Base-by-base conservation (phyloP, 2,329 filamentous ascomycete genomes). In the Thielaviopsis ethacetica region DNA sequence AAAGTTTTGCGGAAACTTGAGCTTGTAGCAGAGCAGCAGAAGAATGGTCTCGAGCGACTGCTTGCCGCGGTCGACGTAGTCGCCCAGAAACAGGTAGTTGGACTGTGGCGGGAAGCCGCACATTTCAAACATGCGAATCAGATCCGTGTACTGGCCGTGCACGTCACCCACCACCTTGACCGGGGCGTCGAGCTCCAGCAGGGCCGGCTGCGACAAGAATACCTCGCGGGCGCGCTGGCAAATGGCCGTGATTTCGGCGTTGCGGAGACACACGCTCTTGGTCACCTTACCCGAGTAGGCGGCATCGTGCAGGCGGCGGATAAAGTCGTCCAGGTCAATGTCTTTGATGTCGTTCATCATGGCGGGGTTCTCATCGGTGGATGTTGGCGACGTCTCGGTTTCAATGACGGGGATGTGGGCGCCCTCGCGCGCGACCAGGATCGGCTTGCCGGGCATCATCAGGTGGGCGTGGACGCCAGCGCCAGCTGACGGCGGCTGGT, bases 141-240 rank as follows among this genome's bases (percentile, higher is more conserved):
- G 75, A 71, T 97, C 91, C 12, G 90, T 95, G 70, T 95, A 97
- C 71, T 97, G 91, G 56, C 91, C 91, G 69, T 97, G 91, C 15
- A 97, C 89, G 69, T 97, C 91, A 56, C 91, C 91, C 27, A 97
- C 93, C 66, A 98, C 94, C 75, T 98, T 98, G 67, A 98, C 93
- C 0, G 93, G 91, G 4, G 93, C 88, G 63, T 91, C 86, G 53
- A 98, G 79, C 72, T 98, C 93, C 59, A 98, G 74, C 24, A 98
- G 76, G 1, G 93, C 90, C 3, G 93, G 93, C 68, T 98, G 93
- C 5, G 86, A 90, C 7, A 98, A 76, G 63, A 98, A 88, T 10
- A 91, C 80, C 71, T 98, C 93, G 60, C 91, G 82, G 3, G 87
- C 91, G 59, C 89, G 87, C 63, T 86, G 83, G 70, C 93, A 98